Evolutionary conservation across 306 rosid genomes (phyloP).

Genomic region (Cucumis cinereus): DNA sequence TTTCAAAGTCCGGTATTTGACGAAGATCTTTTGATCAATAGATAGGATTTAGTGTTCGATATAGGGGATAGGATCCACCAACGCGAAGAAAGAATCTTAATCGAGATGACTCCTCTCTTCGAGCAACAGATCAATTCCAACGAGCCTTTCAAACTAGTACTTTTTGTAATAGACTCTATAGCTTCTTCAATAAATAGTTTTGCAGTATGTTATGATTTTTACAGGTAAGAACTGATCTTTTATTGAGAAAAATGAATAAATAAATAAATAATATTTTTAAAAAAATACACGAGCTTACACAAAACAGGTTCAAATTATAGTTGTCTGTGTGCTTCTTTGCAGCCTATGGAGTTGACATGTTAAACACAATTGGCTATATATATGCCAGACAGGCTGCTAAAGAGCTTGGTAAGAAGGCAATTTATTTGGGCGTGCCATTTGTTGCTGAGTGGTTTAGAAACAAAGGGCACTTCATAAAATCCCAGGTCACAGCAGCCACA

Average conservation of each 20-base stretch:
- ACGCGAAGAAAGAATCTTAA: too few relatives aligned
- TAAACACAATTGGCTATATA: constrained; percentile 94
- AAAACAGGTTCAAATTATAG: neutral
- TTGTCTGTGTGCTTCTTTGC: constrained; percentile 5
- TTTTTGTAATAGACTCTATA: neutral
- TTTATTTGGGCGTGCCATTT: constrained; percentile 90
- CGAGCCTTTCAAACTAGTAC: neutral
- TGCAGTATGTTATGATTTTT: neutral
- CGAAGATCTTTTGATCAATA: too few relatives aligned
- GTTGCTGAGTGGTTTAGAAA: constrained; percentile 98
- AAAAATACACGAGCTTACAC: neutral
- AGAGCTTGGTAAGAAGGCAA: constrained; percentile 96
- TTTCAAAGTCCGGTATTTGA: too few relatives aligned
- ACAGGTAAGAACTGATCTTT: neutral
- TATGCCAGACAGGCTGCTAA: constrained; percentile 90
- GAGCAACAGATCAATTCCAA: neutral
- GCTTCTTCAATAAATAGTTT: neutral
- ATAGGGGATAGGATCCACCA: too few relatives aligned
- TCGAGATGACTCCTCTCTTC: too few relatives aligned
- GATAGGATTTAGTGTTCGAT: too few relatives aligned
- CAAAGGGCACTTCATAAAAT: constrained; percentile 93
- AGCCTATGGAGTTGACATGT: constrained; percentile 94
- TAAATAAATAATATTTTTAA: too few relatives aligned
- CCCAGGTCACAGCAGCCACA: constrained; percentile 98
- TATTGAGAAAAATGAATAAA: neutral